A percentile compares a stretch with the other conserved stretches of the same genome.
Conservation (phyloP, 2,329 filamentous ascomycete genomes). For the Stagonosporopsis chrysanthemi region DNA sequence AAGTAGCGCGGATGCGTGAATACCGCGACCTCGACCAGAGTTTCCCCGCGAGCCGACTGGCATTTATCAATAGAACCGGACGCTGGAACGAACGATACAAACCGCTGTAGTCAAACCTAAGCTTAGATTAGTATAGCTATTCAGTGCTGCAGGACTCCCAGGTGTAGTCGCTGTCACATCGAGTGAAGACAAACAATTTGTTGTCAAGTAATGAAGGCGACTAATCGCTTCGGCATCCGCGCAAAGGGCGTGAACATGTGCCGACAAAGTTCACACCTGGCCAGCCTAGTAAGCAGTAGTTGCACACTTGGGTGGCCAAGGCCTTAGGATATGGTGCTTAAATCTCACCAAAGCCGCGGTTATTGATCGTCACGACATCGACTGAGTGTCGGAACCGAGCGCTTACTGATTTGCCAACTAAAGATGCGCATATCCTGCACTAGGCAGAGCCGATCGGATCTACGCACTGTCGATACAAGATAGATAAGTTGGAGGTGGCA, state of each 20-base stretch:
- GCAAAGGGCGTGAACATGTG: not conserved
- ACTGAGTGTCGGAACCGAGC: not conserved
- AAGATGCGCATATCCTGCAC: not conserved
- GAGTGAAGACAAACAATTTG: not conserved
- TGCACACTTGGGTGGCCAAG: not conserved
- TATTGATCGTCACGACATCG: not conserved
- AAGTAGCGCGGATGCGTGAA: no score
- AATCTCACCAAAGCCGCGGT: not conserved
- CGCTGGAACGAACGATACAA: no score
- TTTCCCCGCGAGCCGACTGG: no score
- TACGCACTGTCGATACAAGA: not conserved
- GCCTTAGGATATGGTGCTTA: not conserved
- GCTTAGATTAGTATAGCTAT: not conserved
- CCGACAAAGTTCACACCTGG: not conserved
- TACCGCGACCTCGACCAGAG: no score
- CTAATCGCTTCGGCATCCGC: not conserved
- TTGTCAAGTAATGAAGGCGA: not conserved
- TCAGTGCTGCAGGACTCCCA: not conserved
- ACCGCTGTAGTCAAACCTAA: not conserved
- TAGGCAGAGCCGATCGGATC: not conserved
- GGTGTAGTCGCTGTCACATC: not conserved
- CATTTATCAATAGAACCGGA: not conserved
- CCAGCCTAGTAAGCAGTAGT: not conserved
- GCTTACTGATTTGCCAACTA: not conserved
- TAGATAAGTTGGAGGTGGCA: not conserved